These are phyloP conservation scores for Ogataea populi-albae DNA, from an alignment of 805 yeast genomes.

Conservation along the genomic window DNA sequence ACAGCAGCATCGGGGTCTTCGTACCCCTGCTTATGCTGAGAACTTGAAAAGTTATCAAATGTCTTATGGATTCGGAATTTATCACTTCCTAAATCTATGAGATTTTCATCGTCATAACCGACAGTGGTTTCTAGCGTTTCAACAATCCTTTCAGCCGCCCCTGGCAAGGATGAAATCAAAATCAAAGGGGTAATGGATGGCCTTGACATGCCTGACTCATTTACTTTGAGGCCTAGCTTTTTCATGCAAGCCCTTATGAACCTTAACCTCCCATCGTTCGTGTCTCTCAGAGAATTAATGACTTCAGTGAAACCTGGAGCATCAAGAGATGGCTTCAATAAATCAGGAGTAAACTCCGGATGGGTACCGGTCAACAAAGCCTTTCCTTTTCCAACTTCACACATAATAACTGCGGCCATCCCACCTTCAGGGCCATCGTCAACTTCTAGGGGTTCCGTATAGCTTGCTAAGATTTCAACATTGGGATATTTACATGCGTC, in stretches of 20 bases:
- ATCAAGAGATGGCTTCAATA: conserved; percentile 36
- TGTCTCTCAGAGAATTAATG: conserved; percentile 38
- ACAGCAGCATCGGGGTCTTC: conserved; percentile 56
- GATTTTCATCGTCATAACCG: conserved; percentile 38
- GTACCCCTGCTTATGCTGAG: conserved; percentile 33
- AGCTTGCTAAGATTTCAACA: conserved; percentile 74
- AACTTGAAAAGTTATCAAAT: conserved; percentile 24
- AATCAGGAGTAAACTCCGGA: conserved; percentile 73
- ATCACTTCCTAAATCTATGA: conserved; percentile 54
- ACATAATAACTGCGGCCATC: conserved; percentile 70
- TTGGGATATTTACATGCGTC: conserved; percentile 60
- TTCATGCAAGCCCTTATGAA: conserved; percentile 58
- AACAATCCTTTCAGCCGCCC: conserved; percentile 33
- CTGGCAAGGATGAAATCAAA: conserved; percentile 42
- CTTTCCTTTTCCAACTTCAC: conserved; percentile 68
- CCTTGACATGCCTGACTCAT: conserved; percentile 42
- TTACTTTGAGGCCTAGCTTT: conserved; percentile 69
- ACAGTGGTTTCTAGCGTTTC: conserved; percentile 29
- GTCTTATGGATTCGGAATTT: conserved; percentile 49
- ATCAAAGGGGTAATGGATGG: conserved; percentile 72
- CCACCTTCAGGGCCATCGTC: conserved; percentile 27
- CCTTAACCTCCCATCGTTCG: conserved; percentile 47
- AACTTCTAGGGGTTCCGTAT: conserved; percentile 55
- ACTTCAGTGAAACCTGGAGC: conserved; percentile 31
- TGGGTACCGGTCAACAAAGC: conserved; percentile 83